Percentiles rank a stretch among this genome's conserved stretches.
These are phyloP conservation scores for Triangularia verruculosa DNA, from an alignment of 2,329 filamentous ascomycete species.

Conservation along the genomic window DNA sequence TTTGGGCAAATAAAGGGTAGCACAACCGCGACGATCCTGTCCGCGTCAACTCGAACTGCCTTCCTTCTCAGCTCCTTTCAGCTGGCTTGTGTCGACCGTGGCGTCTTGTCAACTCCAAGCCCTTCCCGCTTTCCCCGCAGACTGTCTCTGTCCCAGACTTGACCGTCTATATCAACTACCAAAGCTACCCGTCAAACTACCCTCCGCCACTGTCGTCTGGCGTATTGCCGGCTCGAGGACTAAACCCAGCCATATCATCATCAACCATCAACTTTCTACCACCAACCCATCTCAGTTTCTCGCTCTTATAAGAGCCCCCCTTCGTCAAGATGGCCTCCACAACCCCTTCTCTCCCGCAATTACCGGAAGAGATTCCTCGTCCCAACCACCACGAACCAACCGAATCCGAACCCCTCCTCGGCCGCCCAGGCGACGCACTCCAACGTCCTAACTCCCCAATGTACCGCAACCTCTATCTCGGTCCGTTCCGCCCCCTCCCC, in stretches of 20 bases:
- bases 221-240: neutral
- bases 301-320: neutral
- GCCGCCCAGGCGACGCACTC: conserved; percentile 42
- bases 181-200: neutral
- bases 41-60: neutral
- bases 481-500: conserved; percentile 46
- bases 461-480: conserved; percentile 68
- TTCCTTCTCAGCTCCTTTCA: neutral
- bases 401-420: conserved; percentile 46
- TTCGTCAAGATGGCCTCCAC: conserved; percentile 13
- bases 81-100: neutral
- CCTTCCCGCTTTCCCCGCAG: neutral
- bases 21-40: neutral
- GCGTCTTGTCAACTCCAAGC: neutral
- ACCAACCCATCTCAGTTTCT: neutral
- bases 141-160: neutral
- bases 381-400: conserved; percentile 15
- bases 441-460: conserved; percentile 65
- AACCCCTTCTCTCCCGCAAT: neutral
- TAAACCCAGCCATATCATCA: neutral
- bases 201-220: neutral
- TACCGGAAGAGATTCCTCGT: neutral
- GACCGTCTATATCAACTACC: neutral
- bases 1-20: neutral
- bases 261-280: neutral